Evolutionary conservation across 805 yeast species (phyloP).

Genomic region (Nakazawaea wyomingensis): DNA sequence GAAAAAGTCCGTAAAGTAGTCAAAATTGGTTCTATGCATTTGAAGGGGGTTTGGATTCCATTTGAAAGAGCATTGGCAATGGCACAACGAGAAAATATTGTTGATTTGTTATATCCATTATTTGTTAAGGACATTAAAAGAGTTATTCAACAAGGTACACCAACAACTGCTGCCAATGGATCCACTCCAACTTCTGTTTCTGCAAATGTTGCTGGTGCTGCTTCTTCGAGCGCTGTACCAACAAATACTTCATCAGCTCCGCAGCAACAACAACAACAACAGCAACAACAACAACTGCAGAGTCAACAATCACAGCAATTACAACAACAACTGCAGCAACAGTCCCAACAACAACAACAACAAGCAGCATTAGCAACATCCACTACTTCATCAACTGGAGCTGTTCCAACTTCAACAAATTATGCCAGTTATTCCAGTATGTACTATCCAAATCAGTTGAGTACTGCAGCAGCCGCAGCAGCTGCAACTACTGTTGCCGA

Average conservation of each 20-base stretch:
- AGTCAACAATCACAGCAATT: conserved; percentile 4
- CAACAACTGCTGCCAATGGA: conserved; percentile 17
- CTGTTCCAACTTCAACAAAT: conserved; percentile 10
- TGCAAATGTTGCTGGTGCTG: conserved; percentile 12
- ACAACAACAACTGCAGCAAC: conserved; percentile 10
- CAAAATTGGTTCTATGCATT: conserved; percentile 70
- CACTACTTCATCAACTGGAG: conserved; percentile 9
- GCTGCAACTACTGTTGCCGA: neutral
- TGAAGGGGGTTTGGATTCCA: conserved; percentile 75
- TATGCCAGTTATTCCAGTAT: conserved; percentile 6
- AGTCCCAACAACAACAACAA: conserved; percentile 9
- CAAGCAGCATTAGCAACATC: conserved; percentile 13
- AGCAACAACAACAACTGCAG: conserved; percentile 14
- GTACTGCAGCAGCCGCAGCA: neutral
- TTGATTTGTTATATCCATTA: conserved; percentile 50
- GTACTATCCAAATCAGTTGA: conserved; percentile 7
- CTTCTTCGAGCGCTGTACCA: conserved; percentile 8
- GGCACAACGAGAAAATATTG: conserved; percentile 65
- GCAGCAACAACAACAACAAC: conserved; percentile 11
- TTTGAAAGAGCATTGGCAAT: conserved; percentile 65
- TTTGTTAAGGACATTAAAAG: conserved; percentile 62
- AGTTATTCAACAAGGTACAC: conserved; percentile 33
- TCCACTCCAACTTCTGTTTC: neutral
- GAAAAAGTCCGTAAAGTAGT: conserved; percentile 68
- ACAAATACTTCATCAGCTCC: conserved; percentile 7